Evolutionary conservation across 1,284 basidiomycete species (phyloP), one percentile per base, ranked within the genome.

Genomic region (Ceratobasidium sp.): DNA sequence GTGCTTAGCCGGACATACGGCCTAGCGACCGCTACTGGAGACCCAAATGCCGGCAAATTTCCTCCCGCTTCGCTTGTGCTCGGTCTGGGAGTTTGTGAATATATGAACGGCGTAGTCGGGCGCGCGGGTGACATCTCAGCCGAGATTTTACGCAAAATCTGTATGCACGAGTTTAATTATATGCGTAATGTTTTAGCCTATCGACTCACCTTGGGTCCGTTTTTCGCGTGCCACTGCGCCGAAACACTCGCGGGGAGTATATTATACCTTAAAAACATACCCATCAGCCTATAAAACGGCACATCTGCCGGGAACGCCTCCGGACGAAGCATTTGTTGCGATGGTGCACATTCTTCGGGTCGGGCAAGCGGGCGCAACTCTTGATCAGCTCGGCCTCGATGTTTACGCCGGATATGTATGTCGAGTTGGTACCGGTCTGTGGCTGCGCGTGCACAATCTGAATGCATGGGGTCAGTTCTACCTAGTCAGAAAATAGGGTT

Each of bases 221-320:
- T 69, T 21, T 52, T 50, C 10, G 64, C 50, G 23, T 57, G 64
- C 18, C 64, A 52, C 41, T 43, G 52, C 12, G 64, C 45, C 9
- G 64, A 43, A n/a, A 69, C 41, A 9, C 36, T 52, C 39, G 64
- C 50, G 1, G 64, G 64, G 6, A 43, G 18, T 14, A 69, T 52
- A 14, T 57, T 52, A 32, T 69, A 69, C 36, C 52, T 3, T 39
- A 69, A 32, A 23, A 41, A 26, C 64, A 69, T 69, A 23, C 52
- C 41, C 64, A 69, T 69, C 23, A 69, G 53, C 36, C 64, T 69
- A 39, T 57, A 69, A 69, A 57, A 69, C 23, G 64, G 64, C 26
- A 69, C 64, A 12, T 50, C 64, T 1, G 50, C 23, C 18, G 64
- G 64, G 26, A 69, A 69, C 23, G 52, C 64, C 1, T 18, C 32